Evolutionary conservation across 768 basidiomycete genomes (phyloP), one percentile per base, ranked within the genome.

Genomic region (Amanita exitialis): DNA sequence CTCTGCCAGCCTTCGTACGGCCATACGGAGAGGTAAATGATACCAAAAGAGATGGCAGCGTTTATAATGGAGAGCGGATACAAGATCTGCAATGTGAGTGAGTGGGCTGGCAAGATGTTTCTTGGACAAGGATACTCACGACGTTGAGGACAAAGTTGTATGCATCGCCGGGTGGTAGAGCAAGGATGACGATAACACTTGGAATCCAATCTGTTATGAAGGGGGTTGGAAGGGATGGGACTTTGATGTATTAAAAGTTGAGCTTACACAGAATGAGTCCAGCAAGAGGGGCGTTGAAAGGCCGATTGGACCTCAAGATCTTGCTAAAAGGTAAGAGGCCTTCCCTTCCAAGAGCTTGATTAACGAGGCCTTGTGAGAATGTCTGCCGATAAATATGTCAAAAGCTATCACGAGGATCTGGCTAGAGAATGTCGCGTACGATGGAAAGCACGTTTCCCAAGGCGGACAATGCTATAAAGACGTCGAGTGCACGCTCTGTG

Each of bases 331-430:
- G 82, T 4, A 85, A 65, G 36, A 84, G 64, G 6, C 80, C 82
- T 57, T 83, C 80, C 20, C 77, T 69, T 1, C 78, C 83, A 6
- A 83, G 67, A 46, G 78, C 82, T 56, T 84, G 83, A 25, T 80
- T 76, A 3, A 83, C 79, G 61, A 64, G 62, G 20, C 66, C 68
- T 59, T 69, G 60, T 0, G 53, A 59, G 42, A 61, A 62, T 35
- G n/a, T 15, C 39, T 27, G 41, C 21, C 41, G 13, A 20, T 4
- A 21, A 37, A 35, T 15, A 13, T 21, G 12, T 30, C 46, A 37
- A 46, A 51, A 13, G 32, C 32, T 13, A 13, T 32, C 4, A 32
- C 4, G 4, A 12, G 13, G 12, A 32, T 12, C 30, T 12, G 32
- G 12, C 10, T 10, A 13, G 32, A 12, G 32, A 13, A 38, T 8